phyloP scores from a whole-genome alignment of 169 alveolate genomes.

The Amoebophrya sp. region DNA sequence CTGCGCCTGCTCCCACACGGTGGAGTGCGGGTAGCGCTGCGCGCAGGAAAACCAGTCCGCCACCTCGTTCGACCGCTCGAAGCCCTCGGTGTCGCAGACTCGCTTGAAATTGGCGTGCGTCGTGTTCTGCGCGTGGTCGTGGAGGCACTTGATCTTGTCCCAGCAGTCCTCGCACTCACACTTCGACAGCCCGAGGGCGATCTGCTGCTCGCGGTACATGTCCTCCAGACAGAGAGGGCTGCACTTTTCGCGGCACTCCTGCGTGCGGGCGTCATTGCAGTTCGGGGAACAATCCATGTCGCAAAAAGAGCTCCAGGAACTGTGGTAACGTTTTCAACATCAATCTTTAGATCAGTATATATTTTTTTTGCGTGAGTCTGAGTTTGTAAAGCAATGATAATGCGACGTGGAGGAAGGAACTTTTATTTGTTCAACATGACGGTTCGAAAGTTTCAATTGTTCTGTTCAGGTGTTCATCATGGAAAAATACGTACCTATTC shows the following conservation, averaged over 20 bases:
- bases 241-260: not conserved
- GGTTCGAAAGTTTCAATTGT: too few species aligned
- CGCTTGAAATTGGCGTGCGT: not conserved
- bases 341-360: too few species aligned
- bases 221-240: not conserved
- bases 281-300: not conserved
- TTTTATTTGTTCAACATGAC: too few species aligned
- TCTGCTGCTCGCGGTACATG: not conserved
- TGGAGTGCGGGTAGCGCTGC: not conserved
- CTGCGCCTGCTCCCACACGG: not conserved
- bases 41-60: not conserved
- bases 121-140: not conserved
- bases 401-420: too few species aligned
- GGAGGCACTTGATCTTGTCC: not conserved
- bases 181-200: not conserved
- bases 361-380: too few species aligned
- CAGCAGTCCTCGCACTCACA: not conserved
- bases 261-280: not conserved
- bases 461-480: too few species aligned
- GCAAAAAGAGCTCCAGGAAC: not conserved
- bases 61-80: not conserved
- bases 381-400: too few species aligned
- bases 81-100: not conserved
- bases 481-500: too few species aligned
- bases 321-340: too few species aligned